phyloP scores from a whole-genome alignment of 2,329 filamentous ascomycete genomes.

The Anisogramma anomala region DNA sequence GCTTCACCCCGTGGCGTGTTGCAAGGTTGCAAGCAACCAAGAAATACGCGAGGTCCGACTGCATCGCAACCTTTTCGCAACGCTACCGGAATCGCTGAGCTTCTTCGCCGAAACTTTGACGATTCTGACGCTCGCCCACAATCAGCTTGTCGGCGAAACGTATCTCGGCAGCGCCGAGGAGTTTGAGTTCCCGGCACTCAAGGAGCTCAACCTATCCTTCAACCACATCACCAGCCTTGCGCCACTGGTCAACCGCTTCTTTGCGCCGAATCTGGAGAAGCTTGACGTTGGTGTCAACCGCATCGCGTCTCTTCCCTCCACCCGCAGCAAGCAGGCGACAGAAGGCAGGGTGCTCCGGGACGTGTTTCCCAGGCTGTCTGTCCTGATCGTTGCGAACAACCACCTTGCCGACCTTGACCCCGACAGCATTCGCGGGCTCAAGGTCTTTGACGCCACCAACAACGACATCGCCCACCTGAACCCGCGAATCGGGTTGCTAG shows the following conservation, averaged over 20 bases:
- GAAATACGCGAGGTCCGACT: constrained; percentile 50
- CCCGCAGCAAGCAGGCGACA: constrained; percentile 17
- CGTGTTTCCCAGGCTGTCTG: constrained; percentile 57
- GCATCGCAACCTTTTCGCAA: constrained; percentile 63
- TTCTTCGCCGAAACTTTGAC: constrained; percentile 61
- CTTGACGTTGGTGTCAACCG: constrained; percentile 76
- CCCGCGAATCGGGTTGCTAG: constrained; percentile 66
- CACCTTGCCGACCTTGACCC: constrained; percentile 61
- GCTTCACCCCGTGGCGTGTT: constrained; percentile 46
- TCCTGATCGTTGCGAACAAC: constrained; percentile 70
- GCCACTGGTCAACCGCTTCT: constrained; percentile 52
- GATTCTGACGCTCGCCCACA: constrained; percentile 63
- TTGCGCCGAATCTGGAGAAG: constrained; percentile 63
- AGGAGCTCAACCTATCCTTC: constrained; percentile 62
- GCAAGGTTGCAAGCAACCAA: constrained; percentile 41
- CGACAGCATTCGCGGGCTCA: constrained; percentile 61
- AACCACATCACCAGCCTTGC: constrained; percentile 63
- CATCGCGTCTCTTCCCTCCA: constrained; percentile 58
- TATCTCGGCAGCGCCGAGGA: constrained; percentile 48
- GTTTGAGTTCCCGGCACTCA: constrained; percentile 60
- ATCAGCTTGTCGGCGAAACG: constrained; percentile 52
- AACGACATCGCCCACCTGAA: constrained; percentile 79
- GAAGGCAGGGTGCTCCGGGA: constrained; percentile 36
- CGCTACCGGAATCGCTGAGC: constrained; percentile 58
- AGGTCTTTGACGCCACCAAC: constrained; percentile 66